These are phyloP conservation scores for Candida lessepsii DNA, from an alignment of 805 yeast genomes.

Conservation along the genomic window DNA sequence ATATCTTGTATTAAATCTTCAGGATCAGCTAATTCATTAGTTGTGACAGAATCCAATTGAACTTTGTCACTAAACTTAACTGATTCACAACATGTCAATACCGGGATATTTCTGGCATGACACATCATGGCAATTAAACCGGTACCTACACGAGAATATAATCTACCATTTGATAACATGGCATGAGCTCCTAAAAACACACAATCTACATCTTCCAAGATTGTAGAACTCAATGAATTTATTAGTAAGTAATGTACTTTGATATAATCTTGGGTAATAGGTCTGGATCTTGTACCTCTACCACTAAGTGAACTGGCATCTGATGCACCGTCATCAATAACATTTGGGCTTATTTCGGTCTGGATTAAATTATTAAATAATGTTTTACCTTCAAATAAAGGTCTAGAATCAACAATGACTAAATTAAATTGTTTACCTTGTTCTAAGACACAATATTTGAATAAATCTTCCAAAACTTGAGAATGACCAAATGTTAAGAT, in stretches of 20 bases:
- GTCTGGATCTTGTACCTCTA: constrained; percentile 15
- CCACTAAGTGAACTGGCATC: constrained; percentile 19
- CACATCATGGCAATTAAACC: constrained; percentile 93
- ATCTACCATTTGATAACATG: constrained; percentile 90
- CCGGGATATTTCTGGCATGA: constrained; percentile 85
- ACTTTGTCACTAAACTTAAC: constrained; percentile 93
- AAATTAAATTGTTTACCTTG: constrained; percentile 70
- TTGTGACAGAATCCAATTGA: constrained; percentile 92
- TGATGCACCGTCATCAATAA: constrained; percentile 17
- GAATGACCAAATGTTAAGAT: constrained; percentile 88
- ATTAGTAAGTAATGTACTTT: constrained; percentile 77
- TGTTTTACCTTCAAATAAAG: constrained; percentile 88
- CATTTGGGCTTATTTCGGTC: constrained; percentile 24
- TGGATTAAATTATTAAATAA: constrained; percentile 64
- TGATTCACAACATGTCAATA: constrained; percentile 91
- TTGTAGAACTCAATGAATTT: constrained; percentile 69
- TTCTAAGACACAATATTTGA: constrained; percentile 60
- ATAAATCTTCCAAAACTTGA: constrained; percentile 72
- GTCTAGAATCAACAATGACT: constrained; percentile 88
- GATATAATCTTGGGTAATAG: constrained; percentile 52
- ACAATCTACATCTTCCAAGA: constrained; percentile 82
- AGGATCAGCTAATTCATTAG: constrained; percentile 83
- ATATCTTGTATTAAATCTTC: constrained; percentile 60
- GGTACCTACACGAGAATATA: constrained; percentile 92
- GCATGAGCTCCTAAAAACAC: constrained; percentile 97